phyloP scores from a whole-genome alignment of 2,329 filamentous ascomycete genomes.

The Aureobasidium namibiae region DNA sequence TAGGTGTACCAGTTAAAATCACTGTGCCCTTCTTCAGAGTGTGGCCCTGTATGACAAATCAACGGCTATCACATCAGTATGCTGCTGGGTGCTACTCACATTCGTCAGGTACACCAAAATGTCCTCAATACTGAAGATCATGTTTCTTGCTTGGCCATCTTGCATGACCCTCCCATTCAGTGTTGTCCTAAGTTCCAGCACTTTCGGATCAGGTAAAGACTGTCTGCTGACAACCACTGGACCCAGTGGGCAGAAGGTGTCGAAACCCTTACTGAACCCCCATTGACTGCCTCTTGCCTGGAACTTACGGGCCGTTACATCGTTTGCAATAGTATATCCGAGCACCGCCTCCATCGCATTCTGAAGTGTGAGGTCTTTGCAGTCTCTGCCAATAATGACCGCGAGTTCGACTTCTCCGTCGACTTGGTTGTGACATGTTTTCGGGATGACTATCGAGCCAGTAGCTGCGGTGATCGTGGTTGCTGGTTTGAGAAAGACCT shows the following conservation, averaged over 20 bases:
- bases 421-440: neutral
- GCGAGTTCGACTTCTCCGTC: neutral
- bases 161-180: constrained; percentile 44
- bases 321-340: constrained; percentile 48
- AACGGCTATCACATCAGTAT: neutral
- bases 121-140: constrained; percentile 31
- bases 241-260: constrained; percentile 47
- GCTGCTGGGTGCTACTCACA: constrained; percentile 21
- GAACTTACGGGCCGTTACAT: constrained; percentile 45
- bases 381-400: constrained; percentile 46
- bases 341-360: constrained; percentile 44
- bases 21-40: constrained; percentile 41
- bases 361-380: constrained; percentile 39
- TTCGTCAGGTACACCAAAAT: constrained; percentile 40
- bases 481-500: neutral
- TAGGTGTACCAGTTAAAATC: constrained; percentile 44
- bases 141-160: constrained; percentile 29
- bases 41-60: neutral
- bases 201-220: constrained; percentile 36
- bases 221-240: constrained; percentile 39
- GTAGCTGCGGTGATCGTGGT: neutral
- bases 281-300: constrained; percentile 50
- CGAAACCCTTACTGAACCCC: constrained; percentile 51
- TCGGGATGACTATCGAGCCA: neutral
- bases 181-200: constrained; percentile 37